Evolutionary conservation across 2,329 filamentous ascomycete genomes (phyloP).

Genomic region (Cytospora piceicola): DNA sequence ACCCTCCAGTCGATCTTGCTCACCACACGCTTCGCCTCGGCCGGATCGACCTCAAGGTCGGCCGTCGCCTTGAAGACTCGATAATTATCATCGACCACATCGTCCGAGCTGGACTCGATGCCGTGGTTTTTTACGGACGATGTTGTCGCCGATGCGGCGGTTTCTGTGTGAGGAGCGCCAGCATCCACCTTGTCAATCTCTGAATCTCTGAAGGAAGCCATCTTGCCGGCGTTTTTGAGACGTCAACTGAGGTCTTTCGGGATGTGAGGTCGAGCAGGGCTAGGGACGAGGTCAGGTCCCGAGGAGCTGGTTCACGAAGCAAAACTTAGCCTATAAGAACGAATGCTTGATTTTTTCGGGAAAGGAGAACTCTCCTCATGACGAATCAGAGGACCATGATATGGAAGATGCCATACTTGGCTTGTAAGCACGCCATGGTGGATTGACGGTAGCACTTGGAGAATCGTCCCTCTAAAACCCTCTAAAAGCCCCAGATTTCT

Average conservation of each 20-base stretch:
- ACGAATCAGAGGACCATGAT: slow-evolving; percentile 7
- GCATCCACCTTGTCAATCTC: slow-evolving; percentile 20
- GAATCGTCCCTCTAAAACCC: slow-evolving; percentile 1
- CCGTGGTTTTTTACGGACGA: slow-evolving; percentile 2
- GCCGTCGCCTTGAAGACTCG: slow-evolving; percentile 37
- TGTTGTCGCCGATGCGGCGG: background rate
- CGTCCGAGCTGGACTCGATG: slow-evolving; percentile 32
- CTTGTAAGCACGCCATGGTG: slow-evolving; percentile 30
- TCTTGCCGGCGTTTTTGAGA: background rate
- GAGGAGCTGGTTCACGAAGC: slow-evolving; percentile 1
- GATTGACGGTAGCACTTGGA: slow-evolving; percentile 8
- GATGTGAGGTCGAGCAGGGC: background rate
- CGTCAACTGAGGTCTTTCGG: background rate
- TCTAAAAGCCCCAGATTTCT: background rate
- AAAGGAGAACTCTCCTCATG: background rate
- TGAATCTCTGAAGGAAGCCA: slow-evolving; percentile 20
- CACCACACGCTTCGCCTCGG: slow-evolving; percentile 38
- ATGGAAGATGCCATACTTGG: slow-evolving; percentile 17
- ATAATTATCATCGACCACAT: slow-evolving; percentile 41
- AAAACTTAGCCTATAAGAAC: background rate
- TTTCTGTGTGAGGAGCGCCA: background rate
- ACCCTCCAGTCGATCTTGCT: slow-evolving; percentile 40
- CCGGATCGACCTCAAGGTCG: slow-evolving; percentile 34
- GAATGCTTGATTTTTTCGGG: slow-evolving; percentile 1
- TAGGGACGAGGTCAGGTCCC: slow-evolving; percentile 6